A percentile compares a stretch with the other conserved stretches of the same genome.
Conservation (phyloP, 1,139 yeast genomes). For the Geotrichum siamense region DNA sequence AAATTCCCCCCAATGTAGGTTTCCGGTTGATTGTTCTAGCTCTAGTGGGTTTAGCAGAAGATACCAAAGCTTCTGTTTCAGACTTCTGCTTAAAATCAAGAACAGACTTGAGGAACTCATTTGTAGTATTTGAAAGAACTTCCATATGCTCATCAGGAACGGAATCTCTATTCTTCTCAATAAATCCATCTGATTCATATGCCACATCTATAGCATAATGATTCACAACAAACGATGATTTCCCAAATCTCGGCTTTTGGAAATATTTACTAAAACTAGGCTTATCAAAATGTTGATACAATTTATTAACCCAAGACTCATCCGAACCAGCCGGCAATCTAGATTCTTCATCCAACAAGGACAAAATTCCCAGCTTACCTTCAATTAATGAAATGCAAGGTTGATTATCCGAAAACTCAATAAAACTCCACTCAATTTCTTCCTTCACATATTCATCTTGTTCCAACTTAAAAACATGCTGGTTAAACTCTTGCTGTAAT, state of each 20-base stretch:
- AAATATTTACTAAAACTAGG: conserved; percentile 73
- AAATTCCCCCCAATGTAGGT: conserved; percentile 92
- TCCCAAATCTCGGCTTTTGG: conserved; percentile 92
- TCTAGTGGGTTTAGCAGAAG: conserved; percentile 34
- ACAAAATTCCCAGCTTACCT: conserved; percentile 76
- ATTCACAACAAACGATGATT: conserved; percentile 78
- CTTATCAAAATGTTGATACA: conserved; percentile 78
- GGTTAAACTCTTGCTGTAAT: conserved; percentile 94
- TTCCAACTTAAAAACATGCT: conserved; percentile 92
- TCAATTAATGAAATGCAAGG: conserved; percentile 95
- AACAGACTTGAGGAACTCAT: conserved; percentile 56
- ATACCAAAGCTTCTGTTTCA: conserved; percentile 53
- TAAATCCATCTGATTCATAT: conserved; percentile 89
- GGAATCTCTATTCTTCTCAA: conserved; percentile 94
- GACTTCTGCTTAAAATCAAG: conserved; percentile 58
- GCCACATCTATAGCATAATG: conserved; percentile 94
- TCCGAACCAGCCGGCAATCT: conserved; percentile 92
- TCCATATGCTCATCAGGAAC: conserved; percentile 94
- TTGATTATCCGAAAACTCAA: conserved; percentile 93
- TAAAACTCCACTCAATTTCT: conserved; percentile 94
- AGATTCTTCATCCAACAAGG: conserved; percentile 90
- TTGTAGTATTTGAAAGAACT: conserved; percentile 63
- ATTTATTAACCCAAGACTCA: conserved; percentile 84
- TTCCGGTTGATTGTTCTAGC: conserved; percentile 50
- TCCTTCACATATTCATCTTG: conserved; percentile 92